phyloP scores from a whole-genome alignment of 768 basidiomycete genomes.

The Lentinus brumalis region DNA sequence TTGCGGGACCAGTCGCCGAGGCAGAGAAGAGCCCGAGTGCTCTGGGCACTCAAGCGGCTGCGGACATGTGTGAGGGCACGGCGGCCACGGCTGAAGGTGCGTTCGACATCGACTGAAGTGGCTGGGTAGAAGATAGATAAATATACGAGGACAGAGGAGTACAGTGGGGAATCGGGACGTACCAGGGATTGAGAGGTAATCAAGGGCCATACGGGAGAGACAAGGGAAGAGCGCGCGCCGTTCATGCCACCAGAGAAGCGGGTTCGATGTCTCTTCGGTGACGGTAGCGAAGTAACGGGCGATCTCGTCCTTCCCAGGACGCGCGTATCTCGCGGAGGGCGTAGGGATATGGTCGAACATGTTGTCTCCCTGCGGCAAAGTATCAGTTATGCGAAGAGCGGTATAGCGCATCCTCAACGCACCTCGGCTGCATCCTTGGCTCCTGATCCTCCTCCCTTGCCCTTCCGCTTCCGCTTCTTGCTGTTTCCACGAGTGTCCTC shows the following conservation, averaged over 20 bases:
- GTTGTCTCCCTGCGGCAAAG: constrained; percentile 16
- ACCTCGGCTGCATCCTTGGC: too few species aligned
- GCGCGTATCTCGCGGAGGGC: neutral
- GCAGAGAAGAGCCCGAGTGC: constrained; percentile 34
- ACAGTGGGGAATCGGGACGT: neutral
- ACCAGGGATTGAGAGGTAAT: constrained; percentile 27
- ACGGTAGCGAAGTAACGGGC: constrained; percentile 31
- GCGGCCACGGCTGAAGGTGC: constrained; percentile 30
- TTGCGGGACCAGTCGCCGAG: constrained; percentile 32
- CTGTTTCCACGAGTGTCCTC: too few species aligned
- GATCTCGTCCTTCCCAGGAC: constrained; percentile 30
- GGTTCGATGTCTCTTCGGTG: constrained; percentile 27
- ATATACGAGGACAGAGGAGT: neutral
- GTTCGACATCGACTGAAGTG: constrained; percentile 34
- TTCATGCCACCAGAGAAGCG: constrained; percentile 36
- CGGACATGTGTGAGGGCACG: constrained; percentile 32
- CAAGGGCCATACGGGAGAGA: constrained; percentile 37
- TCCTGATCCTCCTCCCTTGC: too few species aligned
- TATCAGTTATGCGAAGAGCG: too few species aligned
- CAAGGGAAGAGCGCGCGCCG: constrained; percentile 26
- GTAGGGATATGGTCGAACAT: constrained; percentile 34
- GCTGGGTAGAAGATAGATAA: constrained; percentile 21
- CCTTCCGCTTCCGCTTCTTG: too few species aligned
- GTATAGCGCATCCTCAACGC: too few species aligned
- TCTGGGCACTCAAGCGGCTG: constrained; percentile 30